These are phyloP conservation scores for Gliomastix tumulicola DNA, from an alignment of 2,329 filamentous ascomycete genomes.

Conservation along the genomic window DNA sequence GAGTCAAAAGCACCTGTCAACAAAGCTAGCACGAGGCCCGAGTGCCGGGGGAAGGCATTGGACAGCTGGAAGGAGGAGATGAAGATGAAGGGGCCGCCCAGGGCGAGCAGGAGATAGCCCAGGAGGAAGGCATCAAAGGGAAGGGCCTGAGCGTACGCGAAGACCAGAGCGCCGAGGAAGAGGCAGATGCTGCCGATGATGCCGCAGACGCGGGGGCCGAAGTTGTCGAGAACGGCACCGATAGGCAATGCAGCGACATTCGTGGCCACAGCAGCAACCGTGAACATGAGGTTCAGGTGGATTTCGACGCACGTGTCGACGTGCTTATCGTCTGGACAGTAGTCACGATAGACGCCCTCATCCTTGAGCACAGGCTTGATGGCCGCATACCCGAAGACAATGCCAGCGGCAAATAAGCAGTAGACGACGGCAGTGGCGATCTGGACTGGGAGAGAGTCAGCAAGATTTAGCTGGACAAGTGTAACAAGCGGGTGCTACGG, in stretches of 20 bases:
- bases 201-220: constrained; percentile 70
- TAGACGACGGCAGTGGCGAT: constrained; percentile 18
- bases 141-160: constrained; percentile 55
- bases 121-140: constrained; percentile 66
- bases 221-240: constrained; percentile 77
- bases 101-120: constrained; percentile 68
- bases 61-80: constrained; percentile 80
- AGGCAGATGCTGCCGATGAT: constrained; percentile 63
- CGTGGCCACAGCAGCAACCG: constrained; percentile 77
- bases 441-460: constrained; percentile 13
- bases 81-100: constrained; percentile 76
- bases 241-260: constrained; percentile 83
- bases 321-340: constrained; percentile 37
- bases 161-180: constrained; percentile 60
- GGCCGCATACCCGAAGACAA: constrained; percentile 80
- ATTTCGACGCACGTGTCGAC: constrained; percentile 39
- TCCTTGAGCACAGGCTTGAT: constrained; percentile 73
- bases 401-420: constrained; percentile 70
- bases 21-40: constrained; percentile 72
- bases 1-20: constrained; percentile 80
- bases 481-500: too few relatives aligned
- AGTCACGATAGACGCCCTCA: constrained; percentile 63
- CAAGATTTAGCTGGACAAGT: neutral
- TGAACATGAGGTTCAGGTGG: constrained; percentile 85
- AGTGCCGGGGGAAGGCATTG: constrained; percentile 72